These are phyloP conservation scores for Ustilago trichophora DNA, from an alignment of 1,284 basidiomycete species.

Conservation along the genomic window DNA sequence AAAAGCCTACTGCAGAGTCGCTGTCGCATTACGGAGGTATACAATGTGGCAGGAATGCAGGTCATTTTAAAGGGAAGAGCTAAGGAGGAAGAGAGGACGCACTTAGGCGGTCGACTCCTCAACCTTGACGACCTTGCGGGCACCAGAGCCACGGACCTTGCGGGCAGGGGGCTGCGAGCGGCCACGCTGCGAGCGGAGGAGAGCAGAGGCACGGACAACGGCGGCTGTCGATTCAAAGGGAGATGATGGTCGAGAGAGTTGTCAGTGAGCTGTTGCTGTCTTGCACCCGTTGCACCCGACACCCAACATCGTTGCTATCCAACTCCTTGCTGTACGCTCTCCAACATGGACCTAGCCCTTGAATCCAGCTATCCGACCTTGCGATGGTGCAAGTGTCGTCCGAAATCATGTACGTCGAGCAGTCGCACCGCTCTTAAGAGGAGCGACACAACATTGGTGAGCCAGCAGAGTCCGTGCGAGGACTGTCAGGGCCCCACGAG, in stretches of 20 bases:
- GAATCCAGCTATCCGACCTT: too few species aligned
- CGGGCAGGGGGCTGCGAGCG: conserved; percentile 44
- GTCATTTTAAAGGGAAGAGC: conserved; percentile 1
- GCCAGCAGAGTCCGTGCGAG: conserved; percentile 20
- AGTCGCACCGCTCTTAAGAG: conserved; percentile 20
- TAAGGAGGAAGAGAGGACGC: neutral
- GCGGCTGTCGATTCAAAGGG: conserved; percentile 48
- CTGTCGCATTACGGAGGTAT: conserved; percentile 11
- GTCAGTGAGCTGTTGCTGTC: conserved; percentile 21
- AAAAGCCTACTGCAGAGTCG: conserved; percentile 9
- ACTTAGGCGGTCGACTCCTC: conserved; percentile 39
- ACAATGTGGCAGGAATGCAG: conserved; percentile 2
- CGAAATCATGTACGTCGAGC: conserved; percentile 29
- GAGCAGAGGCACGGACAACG: conserved; percentile 61
- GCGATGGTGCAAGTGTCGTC: too few species aligned
- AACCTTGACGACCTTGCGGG: conserved; percentile 44
- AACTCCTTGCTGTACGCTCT: too few species aligned
- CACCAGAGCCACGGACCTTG: conserved; percentile 47
- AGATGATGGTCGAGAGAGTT: too few species aligned
- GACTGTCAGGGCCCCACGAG: conserved; percentile 26
- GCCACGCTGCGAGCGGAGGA: conserved; percentile 58
- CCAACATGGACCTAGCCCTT: too few species aligned
- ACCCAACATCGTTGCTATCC: too few species aligned
- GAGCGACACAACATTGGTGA: conserved; percentile 27
- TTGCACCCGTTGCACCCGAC: too few species aligned